phyloP scores from a whole-genome alignment of 2,329 filamentous ascomycete genomes.

The Westerdykella aurantiaca region DNA sequence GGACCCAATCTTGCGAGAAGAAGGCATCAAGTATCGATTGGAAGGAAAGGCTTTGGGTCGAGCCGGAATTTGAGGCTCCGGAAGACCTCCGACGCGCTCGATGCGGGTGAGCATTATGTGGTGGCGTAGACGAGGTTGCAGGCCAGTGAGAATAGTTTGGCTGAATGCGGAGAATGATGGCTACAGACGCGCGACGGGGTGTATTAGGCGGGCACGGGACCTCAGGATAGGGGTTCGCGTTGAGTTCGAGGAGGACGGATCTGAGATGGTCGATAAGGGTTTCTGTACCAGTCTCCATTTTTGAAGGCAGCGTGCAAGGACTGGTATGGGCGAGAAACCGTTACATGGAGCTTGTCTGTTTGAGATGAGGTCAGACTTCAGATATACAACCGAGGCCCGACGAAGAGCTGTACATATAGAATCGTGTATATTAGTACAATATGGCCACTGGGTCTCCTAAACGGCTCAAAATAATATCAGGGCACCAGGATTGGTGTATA shows the following conservation, averaged over 20 bases:
- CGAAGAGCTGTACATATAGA: neutral
- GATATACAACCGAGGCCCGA: constrained; percentile 14
- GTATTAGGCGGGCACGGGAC: constrained; percentile 46
- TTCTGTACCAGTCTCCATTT: constrained; percentile 19
- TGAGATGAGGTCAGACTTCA: neutral
- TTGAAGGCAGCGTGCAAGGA: neutral
- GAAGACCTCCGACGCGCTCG: constrained; percentile 25
- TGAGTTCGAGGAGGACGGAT: constrained; percentile 39
- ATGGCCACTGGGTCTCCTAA: too few relatives aligned
- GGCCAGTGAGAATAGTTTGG: constrained; percentile 54
- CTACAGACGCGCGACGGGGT: constrained; percentile 60
- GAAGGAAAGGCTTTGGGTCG: constrained; percentile 24
- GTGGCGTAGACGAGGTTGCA: constrained; percentile 19
- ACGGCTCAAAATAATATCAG: too few relatives aligned
- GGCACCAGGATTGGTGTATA: neutral
- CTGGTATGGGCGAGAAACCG: neutral
- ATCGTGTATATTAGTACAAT: too few relatives aligned
- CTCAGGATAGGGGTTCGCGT: constrained; percentile 44
- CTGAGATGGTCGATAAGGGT: constrained; percentile 39
- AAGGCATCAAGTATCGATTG: constrained; percentile 46
- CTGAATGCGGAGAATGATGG: constrained; percentile 58
- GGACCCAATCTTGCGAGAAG: constrained; percentile 60
- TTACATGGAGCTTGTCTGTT: neutral
- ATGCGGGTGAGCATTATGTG: constrained; percentile 12
- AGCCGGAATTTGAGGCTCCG: constrained; percentile 16